These are phyloP conservation scores for Paracoccidioides brasiliensis DNA, from an alignment of 2,329 filamentous ascomycete genomes.

Conservation along the genomic window DNA sequence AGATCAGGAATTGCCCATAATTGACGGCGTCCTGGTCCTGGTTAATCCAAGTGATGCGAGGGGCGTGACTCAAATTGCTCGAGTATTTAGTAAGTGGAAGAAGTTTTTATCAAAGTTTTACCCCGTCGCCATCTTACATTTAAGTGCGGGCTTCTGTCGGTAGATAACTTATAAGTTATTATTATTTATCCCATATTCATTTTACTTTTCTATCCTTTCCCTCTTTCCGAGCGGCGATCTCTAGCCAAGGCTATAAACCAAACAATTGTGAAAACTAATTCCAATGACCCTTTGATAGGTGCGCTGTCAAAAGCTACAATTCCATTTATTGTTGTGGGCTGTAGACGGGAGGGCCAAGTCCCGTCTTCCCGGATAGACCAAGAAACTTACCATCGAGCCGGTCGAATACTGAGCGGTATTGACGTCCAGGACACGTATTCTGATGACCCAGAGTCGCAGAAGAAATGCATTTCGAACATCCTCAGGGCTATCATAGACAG, in stretches of 20 bases:
- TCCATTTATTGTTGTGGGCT: constrained; percentile 70
- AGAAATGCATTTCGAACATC: constrained; percentile 62
- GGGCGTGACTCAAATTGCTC: constrained; percentile 60
- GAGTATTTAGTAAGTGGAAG: constrained; percentile 58
- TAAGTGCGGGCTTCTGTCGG: background rate
- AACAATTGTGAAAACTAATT: background rate
- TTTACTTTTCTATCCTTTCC: background rate
- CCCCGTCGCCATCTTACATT: constrained; percentile 8
- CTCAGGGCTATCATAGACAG: constrained; percentile 56
- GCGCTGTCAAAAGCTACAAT: constrained; percentile 58
- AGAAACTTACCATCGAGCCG: constrained; percentile 51
- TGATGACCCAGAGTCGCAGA: constrained; percentile 56
- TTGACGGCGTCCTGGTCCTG: constrained; percentile 73
- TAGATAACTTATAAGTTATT: background rate
- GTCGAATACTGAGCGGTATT: constrained; percentile 50
- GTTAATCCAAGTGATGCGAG: constrained; percentile 76
- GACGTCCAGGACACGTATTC: constrained; percentile 61
- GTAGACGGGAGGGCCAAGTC: constrained; percentile 73
- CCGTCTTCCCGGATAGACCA: constrained; percentile 59
- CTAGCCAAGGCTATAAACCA: constrained; percentile 1
- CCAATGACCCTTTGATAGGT: constrained; percentile 37
- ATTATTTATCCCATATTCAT: background rate
- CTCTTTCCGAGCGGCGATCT: constrained; percentile 6
- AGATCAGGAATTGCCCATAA: constrained; percentile 56
- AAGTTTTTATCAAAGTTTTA: constrained; percentile 6